Conservation (phyloP, 306 rosid species). For the Oxytropis ochrocephala region DNA sequence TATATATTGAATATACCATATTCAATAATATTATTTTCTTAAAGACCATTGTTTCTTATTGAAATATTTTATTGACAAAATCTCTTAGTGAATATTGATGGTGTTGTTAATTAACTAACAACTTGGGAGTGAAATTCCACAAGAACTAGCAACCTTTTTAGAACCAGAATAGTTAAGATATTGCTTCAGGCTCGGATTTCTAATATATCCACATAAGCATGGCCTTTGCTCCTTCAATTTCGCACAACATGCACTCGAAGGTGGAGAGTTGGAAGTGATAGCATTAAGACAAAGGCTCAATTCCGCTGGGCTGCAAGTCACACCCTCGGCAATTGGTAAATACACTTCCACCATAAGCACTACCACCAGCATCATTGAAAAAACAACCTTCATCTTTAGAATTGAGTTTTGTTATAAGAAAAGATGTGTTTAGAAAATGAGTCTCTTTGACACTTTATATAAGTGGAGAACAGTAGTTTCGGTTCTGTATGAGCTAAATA, state of each 20-base stretch:
- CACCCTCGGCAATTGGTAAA: slow-evolving; percentile 31
- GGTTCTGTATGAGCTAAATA: too few relatives aligned
- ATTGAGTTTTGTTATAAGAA: too few relatives aligned
- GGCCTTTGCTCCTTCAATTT: slow-evolving; percentile 46
- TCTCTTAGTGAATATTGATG: too few relatives aligned
- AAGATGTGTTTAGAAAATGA: too few relatives aligned
- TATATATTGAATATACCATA: too few relatives aligned
- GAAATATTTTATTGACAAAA: too few relatives aligned
- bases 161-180: slow-evolving; percentile 39
- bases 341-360: slow-evolving; percentile 15
- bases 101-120: slow-evolving; percentile 12
- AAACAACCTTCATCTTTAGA: slow-evolving; percentile 3
- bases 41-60: too few relatives aligned
- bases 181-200: slow-evolving; percentile 30
- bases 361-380: slow-evolving; percentile 13
- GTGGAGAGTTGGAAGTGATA: background rate
- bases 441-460: background rate
- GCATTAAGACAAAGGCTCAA: slow-evolving; percentile 39
- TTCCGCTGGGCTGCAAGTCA: slow-evolving; percentile 19
- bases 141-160: slow-evolving; percentile 26
- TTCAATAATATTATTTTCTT: too few relatives aligned
- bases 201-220: slow-evolving; percentile 52
- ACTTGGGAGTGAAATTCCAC: slow-evolving; percentile 34
- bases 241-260: slow-evolving; percentile 41
- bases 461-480: background rate